phyloP scores from a whole-genome alignment of 768 basidiomycete species.

The Leccinum pellstonianum region DNA sequence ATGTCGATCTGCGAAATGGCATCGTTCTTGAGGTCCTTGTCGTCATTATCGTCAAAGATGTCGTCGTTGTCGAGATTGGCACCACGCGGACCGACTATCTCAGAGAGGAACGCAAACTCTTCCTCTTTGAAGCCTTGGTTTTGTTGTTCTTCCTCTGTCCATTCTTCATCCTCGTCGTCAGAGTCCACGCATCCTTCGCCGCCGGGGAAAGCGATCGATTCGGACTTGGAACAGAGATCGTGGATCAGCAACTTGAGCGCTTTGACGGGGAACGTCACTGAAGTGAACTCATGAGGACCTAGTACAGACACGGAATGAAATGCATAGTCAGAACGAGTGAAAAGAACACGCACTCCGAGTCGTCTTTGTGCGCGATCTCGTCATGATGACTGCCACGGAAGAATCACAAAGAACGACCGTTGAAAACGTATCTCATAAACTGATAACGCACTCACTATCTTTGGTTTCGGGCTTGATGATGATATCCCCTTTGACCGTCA shows the following conservation, averaged over 20 bases:
- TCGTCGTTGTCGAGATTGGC: conserved; percentile 77
- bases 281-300: conserved; percentile 88
- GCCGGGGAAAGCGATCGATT: conserved; percentile 63
- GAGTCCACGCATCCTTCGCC: conserved; percentile 61
- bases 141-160: conserved; percentile 83
- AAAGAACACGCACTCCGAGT: conserved; percentile 50
- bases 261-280: conserved; percentile 87
- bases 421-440: conserved; percentile 12
- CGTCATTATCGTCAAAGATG: conserved; percentile 68
- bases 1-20: conserved; percentile 87
- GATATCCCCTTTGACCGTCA: conserved; percentile 89
- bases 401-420: conserved; percentile 21
- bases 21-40: conserved; percentile 87
- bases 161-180: conserved; percentile 89
- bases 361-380: conserved; percentile 83
- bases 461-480: conserved; percentile 78
- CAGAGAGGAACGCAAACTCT: conserved; percentile 83
- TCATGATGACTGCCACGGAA: conserved; percentile 82
- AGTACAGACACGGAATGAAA: conserved; percentile 15
- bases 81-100: conserved; percentile 74
- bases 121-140: conserved; percentile 62
- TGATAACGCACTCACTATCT: conserved; percentile 60
- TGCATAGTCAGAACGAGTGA: conserved; percentile 10
- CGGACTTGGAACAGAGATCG: conserved; percentile 79
- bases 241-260: conserved; percentile 86